Percentiles rank a stretch among this genome's conserved stretches.
Evolutionary conservation across 2,329 filamentous ascomycete species (phyloP).

Genomic region (Aspergillus udagawae): DNA sequence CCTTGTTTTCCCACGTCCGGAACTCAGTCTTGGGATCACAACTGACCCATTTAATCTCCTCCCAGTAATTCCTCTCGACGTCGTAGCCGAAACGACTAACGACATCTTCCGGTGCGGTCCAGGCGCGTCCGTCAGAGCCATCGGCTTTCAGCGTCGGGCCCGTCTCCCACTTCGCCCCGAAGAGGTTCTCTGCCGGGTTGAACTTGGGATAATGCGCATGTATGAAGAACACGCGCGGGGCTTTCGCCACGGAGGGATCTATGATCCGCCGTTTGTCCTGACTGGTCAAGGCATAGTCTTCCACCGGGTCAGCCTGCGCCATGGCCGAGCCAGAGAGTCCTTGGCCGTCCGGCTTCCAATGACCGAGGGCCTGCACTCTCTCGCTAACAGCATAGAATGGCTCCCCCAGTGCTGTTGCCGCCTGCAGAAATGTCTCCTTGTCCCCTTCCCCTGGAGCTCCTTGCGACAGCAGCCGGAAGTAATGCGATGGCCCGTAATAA

Average conservation of each 20-base stretch:
- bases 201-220: conserved; percentile 43
- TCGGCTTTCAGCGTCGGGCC: conserved; percentile 34
- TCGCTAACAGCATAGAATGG: conserved; percentile 37
- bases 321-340: conserved; percentile 34
- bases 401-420: conserved; percentile 29
- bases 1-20: conserved; percentile 31
- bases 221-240: conserved; percentile 37
- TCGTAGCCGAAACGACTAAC: conserved; percentile 37
- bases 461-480: conserved; percentile 38
- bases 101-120: conserved; percentile 32
- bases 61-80: conserved; percentile 38
- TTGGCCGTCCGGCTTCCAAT: conserved; percentile 19
- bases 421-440: conserved; percentile 38
- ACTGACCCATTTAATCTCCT: conserved; percentile 38
- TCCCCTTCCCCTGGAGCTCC: conserved; percentile 37
- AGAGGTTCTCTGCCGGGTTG: conserved; percentile 37
- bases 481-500: conserved; percentile 33
- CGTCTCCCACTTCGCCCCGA: conserved; percentile 36
- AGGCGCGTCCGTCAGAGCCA: conserved; percentile 34
- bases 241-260: conserved; percentile 25
- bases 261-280: conserved; percentile 31
- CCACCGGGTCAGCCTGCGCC: conserved; percentile 36
- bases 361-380: conserved; percentile 32
- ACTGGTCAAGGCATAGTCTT: conserved; percentile 33
- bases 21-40: conserved; percentile 35